Evolutionary conservation across 139 green algal species (phyloP), one percentile per base, ranked within the genome.

Genomic region (Volvox africanus): DNA sequence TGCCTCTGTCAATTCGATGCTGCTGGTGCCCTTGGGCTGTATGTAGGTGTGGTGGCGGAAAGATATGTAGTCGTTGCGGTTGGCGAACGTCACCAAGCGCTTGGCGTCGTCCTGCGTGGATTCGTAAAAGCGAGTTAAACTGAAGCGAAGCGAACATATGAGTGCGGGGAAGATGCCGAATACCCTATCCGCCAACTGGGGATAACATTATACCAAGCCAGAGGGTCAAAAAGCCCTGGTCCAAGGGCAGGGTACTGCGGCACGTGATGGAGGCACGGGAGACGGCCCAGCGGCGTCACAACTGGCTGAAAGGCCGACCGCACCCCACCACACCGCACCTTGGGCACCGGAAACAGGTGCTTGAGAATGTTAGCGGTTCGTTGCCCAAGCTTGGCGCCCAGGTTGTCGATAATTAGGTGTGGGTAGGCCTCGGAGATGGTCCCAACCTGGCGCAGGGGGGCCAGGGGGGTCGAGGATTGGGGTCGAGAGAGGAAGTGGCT

Each of bases 391-490:
- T 96, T 95, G 61, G 96, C 97, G 50, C 68, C 95, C 89, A 99
- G 99, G 61, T 97, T 95, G 77, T 99, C 96, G 61, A 99, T 95
- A 62, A 99, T 98, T 61, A 99, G 94, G 94, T 99, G 98, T 0
- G 98, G 98, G 92, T 97, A 98, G 0, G 96, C 98, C 92, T 99
- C 98, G n/a, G 93, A 97, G 75, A 99, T 95, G 44, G 97, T 99
- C 67, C 98, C 98, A 16, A 99, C 95, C 92, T 94, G 87, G 3
- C 2, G 61, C 28, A 35, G 30, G 18, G 76, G 30, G 32, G 76
- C 33, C n/a, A 19, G n/a, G 12, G 71, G 19, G 71, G 26, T 35
- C 16, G 71, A 30, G 71, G 71, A 37, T 79, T 32, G 33, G 21
- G n/a, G 71, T 18, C 21, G 37, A 79, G 71, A 20, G 71, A 30